Conservation (phyloP, 2,329 filamentous ascomycete genomes). For the Penicillium polonicum region DNA sequence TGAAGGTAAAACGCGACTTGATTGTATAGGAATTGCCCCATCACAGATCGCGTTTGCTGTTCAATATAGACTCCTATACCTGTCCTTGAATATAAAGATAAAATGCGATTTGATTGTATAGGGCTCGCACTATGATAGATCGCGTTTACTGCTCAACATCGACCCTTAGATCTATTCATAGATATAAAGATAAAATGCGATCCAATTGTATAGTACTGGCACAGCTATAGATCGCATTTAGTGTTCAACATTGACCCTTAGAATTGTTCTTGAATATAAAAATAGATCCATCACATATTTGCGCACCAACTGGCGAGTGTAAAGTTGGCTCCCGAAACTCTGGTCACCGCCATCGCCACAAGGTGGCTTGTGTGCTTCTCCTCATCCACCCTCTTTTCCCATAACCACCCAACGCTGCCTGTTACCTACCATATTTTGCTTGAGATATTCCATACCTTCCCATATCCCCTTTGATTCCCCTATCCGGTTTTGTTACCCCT, state of each 20-base stretch:
- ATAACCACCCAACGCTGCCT: constrained; percentile 7
- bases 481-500: constrained; percentile 4
- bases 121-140: not conserved
- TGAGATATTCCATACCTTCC: not conserved
- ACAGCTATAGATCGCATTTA: too few relatives aligned
- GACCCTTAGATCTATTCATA: fast-evolving
- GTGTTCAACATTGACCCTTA: fast-evolving
- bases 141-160: not conserved
- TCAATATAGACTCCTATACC: too few relatives aligned
- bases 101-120: not conserved
- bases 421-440: not conserved
- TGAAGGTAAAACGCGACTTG: too few relatives aligned
- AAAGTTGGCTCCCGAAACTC: constrained; percentile 15
- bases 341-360: constrained; percentile 28
- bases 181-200: not conserved
- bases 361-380: constrained; percentile 28
- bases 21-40: too few relatives aligned
- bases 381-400: constrained; percentile 19
- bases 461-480: constrained; percentile 1
- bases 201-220: too few relatives aligned
- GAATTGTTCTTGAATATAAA: not conserved
- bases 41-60: too few relatives aligned
- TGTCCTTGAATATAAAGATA: too few relatives aligned
- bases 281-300: not conserved
- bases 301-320: not conserved